phyloP scores from a whole-genome alignment of 176 grass and related monocot genomes.

The Zoysia pacifica region DNA sequence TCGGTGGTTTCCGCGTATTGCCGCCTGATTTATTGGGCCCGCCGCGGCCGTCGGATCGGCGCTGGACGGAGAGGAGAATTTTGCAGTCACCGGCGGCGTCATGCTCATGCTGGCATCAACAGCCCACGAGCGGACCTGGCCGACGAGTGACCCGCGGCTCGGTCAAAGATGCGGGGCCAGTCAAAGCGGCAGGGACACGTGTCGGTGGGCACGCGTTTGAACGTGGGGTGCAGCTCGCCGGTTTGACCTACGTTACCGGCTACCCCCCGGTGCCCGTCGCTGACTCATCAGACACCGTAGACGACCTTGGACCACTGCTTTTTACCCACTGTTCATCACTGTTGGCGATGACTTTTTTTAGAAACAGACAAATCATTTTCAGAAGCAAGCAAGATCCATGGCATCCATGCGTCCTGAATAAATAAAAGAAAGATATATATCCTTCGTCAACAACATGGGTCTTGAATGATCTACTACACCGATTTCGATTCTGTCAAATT shows the following conservation, averaged over 20 bases:
- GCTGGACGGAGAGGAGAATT: neutral
- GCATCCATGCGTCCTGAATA: no score
- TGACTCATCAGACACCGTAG: slow-evolving; percentile 36
- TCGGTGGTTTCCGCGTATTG: neutral
- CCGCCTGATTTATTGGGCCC: neutral
- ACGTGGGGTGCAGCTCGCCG: slow-evolving; percentile 39
- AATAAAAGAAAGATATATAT: neutral
- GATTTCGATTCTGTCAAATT: neutral
- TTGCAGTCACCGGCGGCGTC: slow-evolving; percentile 19
- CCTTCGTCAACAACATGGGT: neutral
- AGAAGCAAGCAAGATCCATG: neutral
- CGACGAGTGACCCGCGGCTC: neutral
- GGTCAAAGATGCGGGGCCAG: slow-evolving; percentile 17
- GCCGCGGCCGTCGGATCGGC: neutral
- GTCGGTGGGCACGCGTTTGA: slow-evolving; percentile 24
- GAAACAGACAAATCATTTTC: slow-evolving; percentile 2
- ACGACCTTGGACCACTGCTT: slow-evolving; percentile 23
- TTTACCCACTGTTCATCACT: neutral
- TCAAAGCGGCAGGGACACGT: slow-evolving; percentile 52
- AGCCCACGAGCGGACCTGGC: neutral
- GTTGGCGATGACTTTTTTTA: slow-evolving; percentile 15
- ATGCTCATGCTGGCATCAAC: slow-evolving; percentile 20
- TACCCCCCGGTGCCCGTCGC: slow-evolving; percentile 48
- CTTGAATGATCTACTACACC: neutral
- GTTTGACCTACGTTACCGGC: slow-evolving; percentile 43